phyloP scores from a whole-genome alignment of 345 rosid species.

The Noccaea caerulescens region DNA sequence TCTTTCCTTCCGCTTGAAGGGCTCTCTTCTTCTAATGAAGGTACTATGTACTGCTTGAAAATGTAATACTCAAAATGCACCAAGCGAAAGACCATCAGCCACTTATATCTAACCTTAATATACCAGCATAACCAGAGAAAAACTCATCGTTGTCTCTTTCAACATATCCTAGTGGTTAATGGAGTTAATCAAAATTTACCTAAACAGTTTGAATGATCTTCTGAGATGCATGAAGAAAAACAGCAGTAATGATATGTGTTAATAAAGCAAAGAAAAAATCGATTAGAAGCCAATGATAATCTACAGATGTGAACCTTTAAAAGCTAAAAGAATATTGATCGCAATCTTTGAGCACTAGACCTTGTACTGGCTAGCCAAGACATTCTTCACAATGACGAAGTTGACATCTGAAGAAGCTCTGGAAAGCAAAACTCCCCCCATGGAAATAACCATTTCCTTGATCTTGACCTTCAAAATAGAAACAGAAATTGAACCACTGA shows the following conservation, averaged over 20 bases:
- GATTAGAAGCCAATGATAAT: constrained; percentile 30
- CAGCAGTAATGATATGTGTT: constrained; percentile 15
- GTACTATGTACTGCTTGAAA: constrained; percentile 17
- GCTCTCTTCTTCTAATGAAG: constrained; percentile 12
- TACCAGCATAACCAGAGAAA: constrained; percentile 10
- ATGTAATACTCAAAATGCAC: constrained; percentile 15
- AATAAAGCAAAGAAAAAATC: constrained; percentile 1
- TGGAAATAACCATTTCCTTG: constrained; percentile 71
- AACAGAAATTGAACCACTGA: neutral
- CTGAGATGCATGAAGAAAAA: constrained; percentile 21
- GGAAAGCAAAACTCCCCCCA: constrained; percentile 75
- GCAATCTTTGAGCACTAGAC: constrained; percentile 47
- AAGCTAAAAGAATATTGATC: constrained; percentile 27
- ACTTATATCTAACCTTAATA: constrained; percentile 6
- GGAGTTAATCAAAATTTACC: neutral
- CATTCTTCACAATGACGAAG: constrained; percentile 87
- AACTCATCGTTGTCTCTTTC: constrained; percentile 7
- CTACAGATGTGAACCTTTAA: constrained; percentile 34
- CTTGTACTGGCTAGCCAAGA: constrained; percentile 95
- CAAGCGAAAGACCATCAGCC: constrained; percentile 14
- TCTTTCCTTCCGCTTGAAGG: neutral
- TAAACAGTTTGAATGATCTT: constrained; percentile 15
- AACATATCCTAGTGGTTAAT: constrained; percentile 9
- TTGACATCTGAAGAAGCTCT: constrained; percentile 74
- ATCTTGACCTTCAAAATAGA: constrained; percentile 64